These are phyloP conservation scores for Cladosporium austrohemisphaericum DNA, from an alignment of 2,329 filamentous ascomycete genomes.

Conservation along the genomic window DNA sequence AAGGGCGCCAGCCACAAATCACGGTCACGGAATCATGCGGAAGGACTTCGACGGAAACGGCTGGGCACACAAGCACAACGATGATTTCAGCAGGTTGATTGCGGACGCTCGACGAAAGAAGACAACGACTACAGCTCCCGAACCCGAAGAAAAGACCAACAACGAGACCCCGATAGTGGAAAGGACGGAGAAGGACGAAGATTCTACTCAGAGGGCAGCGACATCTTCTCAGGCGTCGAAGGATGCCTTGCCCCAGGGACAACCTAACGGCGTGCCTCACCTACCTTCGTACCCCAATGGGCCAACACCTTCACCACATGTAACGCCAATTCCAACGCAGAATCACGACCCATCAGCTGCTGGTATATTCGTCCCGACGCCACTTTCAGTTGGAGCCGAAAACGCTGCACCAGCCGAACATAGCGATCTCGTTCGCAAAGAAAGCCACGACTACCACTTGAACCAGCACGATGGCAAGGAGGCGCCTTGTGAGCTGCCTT, in stretches of 20 bases:
- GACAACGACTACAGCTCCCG: slow-evolving; percentile 14
- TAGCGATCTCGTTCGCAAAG: not conserved
- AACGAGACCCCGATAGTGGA: not conserved
- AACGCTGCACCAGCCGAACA: slow-evolving; percentile 23
- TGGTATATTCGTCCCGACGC: not conserved
- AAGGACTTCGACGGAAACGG: slow-evolving; percentile 82
- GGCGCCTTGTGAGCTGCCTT: slow-evolving; percentile 25
- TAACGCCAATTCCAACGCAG: too few relatives aligned
- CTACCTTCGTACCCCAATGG: not conserved
- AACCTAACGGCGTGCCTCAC: not conserved
- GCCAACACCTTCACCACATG: too few relatives aligned
- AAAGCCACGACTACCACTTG: slow-evolving; percentile 5
- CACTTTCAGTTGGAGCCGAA: not conserved
- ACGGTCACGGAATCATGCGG: slow-evolving; percentile 59
- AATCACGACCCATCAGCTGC: not conserved
- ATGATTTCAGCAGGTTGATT: slow-evolving; percentile 76
- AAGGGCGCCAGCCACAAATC: slow-evolving; percentile 42
- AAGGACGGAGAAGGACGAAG: not conserved
- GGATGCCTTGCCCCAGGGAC: not conserved
- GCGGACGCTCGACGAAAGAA: slow-evolving; percentile 64
- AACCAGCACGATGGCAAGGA: not conserved
- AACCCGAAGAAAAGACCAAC: not conserved
- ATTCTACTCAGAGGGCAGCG: slow-evolving; percentile 14
- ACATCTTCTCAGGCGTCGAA: not conserved
- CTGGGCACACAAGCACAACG: slow-evolving; percentile 70